Conservation (phyloP, 495 filamentous ascomycete genomes). For the Hypoxylon fuscum region DNA sequence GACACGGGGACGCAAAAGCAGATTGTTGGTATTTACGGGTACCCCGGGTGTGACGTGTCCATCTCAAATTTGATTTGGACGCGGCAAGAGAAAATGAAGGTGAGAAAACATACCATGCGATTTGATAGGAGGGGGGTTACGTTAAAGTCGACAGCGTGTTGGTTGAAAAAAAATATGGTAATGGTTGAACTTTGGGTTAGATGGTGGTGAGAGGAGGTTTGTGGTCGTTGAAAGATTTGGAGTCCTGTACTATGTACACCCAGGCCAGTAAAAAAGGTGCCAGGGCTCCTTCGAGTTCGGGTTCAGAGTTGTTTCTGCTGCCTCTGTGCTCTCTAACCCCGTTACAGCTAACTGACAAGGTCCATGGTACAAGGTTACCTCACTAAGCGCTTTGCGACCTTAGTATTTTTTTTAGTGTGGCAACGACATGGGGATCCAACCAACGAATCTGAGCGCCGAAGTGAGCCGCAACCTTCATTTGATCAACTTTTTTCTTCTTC, state of each 20-base stretch:
- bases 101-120: conserved; percentile 36
- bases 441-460: conserved; percentile 8
- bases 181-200: no score
- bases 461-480: conserved; percentile 23
- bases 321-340: conserved; percentile 9
- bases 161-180: conserved; percentile 34
- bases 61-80: conserved; percentile 28
- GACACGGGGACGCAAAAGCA: conserved; percentile 15
- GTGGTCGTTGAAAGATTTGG: conserved; percentile 32
- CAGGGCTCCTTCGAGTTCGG: background rate
- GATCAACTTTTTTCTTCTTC: background rate
- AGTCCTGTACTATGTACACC: no score
- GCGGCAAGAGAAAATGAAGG: conserved; percentile 19
- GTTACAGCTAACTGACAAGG: conserved; percentile 16
- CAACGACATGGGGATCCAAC: conserved; percentile 18
- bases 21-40: conserved; percentile 23
- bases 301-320: no score
- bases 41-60: conserved; percentile 22
- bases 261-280: no score
- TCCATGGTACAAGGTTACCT: conserved; percentile 18
- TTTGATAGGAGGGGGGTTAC: conserved; percentile 14
- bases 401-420: conserved; percentile 30
- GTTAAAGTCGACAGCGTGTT: conserved; percentile 15
- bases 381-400: conserved; percentile 29
- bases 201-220: conserved; percentile 19